A percentile compares a stretch with the other conserved stretches of the same genome.
Evolutionary conservation across 768 basidiomycete species (phyloP).

Genomic region (Tulasnella sp.): DNA sequence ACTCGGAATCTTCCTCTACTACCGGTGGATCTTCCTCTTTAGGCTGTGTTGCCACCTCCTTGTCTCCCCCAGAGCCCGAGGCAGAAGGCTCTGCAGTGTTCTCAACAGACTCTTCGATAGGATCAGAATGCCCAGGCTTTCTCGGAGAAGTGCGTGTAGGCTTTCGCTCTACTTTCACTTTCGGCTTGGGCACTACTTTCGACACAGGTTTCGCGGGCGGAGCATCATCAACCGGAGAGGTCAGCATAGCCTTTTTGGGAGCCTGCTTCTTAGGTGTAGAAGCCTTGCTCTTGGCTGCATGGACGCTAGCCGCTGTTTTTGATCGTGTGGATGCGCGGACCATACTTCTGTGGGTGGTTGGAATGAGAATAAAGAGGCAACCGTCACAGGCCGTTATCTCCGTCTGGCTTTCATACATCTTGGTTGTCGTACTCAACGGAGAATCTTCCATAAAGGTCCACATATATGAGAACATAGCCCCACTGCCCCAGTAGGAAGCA

Average conservation of each 20-base stretch:
- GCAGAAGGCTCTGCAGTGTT: neutral
- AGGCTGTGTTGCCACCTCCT: neutral
- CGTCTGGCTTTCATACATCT: too few species aligned
- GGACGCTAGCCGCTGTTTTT: slow-evolving; percentile 7
- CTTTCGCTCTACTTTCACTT: neutral
- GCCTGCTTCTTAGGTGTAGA: slow-evolving; percentile 2
- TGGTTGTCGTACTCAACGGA: too few species aligned
- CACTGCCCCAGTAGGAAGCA: too few species aligned
- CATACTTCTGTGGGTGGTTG: neutral
- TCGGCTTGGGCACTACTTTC: neutral
- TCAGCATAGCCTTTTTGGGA: neutral
- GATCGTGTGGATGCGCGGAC: slow-evolving; percentile 14
- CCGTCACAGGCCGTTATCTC: too few species aligned
- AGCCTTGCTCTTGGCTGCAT: neutral
- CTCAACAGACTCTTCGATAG: neutral
- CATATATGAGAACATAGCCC: too few species aligned
- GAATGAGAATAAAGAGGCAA: too few species aligned
- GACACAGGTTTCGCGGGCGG: neutral
- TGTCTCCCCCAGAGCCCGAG: neutral
- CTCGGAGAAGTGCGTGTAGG: slow-evolving; percentile 1
- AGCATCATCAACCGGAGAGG: neutral
- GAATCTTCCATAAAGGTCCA: too few species aligned
- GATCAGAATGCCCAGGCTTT: neutral
- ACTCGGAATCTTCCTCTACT: neutral
- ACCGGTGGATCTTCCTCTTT: neutral